Percentiles rank a stretch among this genome's conserved stretches.
Evolutionary conservation across 2,329 filamentous ascomycete species (phyloP).

Genomic region (Pseudogymnoascus sp.): DNA sequence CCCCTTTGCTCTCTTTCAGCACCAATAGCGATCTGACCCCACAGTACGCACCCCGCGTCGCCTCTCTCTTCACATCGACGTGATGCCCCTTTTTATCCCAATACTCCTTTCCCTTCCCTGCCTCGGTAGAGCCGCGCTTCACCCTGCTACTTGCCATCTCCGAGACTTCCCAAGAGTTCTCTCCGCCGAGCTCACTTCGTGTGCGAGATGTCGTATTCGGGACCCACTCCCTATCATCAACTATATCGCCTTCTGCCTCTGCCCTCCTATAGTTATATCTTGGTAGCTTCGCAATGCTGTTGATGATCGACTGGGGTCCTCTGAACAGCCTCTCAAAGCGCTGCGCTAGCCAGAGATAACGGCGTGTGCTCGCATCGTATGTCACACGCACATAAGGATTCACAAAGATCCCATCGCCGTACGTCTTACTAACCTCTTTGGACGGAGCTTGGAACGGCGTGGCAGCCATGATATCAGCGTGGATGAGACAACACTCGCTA

Average conservation of each 20-base stretch:
- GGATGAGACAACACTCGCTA: constrained; percentile 55
- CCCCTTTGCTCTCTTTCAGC: constrained; percentile 28
- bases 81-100: constrained; percentile 29
- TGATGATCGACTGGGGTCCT: constrained; percentile 49
- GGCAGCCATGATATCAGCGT: constrained; percentile 34
- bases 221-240: constrained; percentile 45
- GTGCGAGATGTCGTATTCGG: not conserved
- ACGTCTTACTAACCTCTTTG: constrained; percentile 31
- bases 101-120: constrained; percentile 12
- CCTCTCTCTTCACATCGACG: constrained; percentile 35
- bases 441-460: constrained; percentile 25
- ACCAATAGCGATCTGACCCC: constrained; percentile 45
- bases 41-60: constrained; percentile 46
- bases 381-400: constrained; percentile 68
- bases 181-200: constrained; percentile 16
- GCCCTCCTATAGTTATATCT: constrained; percentile 50
- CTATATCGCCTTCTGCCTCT: constrained; percentile 47
- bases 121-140: constrained; percentile 8
- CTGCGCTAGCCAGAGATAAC: constrained; percentile 49
- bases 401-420: constrained; percentile 51
- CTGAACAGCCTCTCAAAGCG: constrained; percentile 59
- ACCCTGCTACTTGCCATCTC: constrained; percentile 9
- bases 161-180: constrained; percentile 24
- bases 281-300: constrained; percentile 46
- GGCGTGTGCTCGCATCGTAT: constrained; percentile 49